Conservation (phyloP, 2,329 filamentous ascomycete species). For the Phialophora tarda region DNA sequence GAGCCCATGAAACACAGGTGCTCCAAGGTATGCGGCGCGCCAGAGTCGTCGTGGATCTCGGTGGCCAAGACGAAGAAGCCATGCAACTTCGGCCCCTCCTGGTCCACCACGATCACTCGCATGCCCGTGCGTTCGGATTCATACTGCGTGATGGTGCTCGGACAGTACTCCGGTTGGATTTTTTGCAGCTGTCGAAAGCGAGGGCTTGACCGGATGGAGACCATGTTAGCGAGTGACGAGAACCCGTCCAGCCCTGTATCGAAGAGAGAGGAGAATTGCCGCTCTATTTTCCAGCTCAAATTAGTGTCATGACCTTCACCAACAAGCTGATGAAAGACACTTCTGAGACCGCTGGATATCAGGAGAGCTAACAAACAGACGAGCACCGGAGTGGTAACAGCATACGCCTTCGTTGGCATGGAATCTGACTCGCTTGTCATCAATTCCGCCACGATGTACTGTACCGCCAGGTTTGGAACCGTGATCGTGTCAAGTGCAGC, state of each 20-base stretch:
- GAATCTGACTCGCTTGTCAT: neutral
- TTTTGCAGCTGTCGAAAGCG: slow-evolving; percentile 80
- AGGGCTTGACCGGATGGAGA: slow-evolving; percentile 24
- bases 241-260: neutral
- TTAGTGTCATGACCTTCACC: slow-evolving; percentile 14
- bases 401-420: slow-evolving; percentile 1
- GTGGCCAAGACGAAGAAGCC: slow-evolving; percentile 96
- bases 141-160: slow-evolving; percentile 90
- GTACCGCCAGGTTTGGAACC: neutral
- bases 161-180: slow-evolving; percentile 89
- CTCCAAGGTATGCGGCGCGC: slow-evolving; percentile 85
- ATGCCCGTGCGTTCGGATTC: slow-evolving; percentile 93
- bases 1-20: slow-evolving; percentile 89
- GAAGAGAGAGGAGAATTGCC: slow-evolving; percentile 1
- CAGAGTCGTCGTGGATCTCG: slow-evolving; percentile 96
- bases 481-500: neutral
- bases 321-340: neutral
- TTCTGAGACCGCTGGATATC: neutral
- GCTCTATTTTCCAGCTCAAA: slow-evolving; percentile 11
- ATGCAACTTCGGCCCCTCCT: slow-evolving; percentile 90
- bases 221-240: slow-evolving; percentile 23
- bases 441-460: neutral
- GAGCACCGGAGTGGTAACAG: slow-evolving; percentile 2
- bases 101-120: slow-evolving; percentile 89
- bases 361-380: slow-evolving; percentile 15